Conservation (phyloP, 495 filamentous ascomycete genomes). For the Xeromyces bisporus region DNA sequence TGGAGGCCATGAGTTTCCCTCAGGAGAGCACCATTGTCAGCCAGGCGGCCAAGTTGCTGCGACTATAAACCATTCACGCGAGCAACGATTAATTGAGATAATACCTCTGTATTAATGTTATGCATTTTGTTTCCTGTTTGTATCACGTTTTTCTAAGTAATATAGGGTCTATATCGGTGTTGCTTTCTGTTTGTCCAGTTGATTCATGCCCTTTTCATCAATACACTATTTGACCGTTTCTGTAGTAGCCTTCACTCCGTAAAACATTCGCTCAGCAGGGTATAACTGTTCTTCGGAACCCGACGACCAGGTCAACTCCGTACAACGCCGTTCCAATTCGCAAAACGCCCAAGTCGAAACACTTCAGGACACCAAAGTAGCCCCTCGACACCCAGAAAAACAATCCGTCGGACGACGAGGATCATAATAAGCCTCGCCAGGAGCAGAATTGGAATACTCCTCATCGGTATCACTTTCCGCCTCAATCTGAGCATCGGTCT, state of each 20-base stretch:
- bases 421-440: constrained; percentile 31
- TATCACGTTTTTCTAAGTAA: constrained; percentile 14
- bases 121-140: constrained; percentile 21
- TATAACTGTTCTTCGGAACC: no score
- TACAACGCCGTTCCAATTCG: constrained; percentile 1
- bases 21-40: constrained; percentile 65
- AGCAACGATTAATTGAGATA: constrained; percentile 4
- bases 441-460: constrained; percentile 22
- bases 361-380: background rate
- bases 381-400: constrained; percentile 16
- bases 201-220: no score
- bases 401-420: constrained; percentile 36
- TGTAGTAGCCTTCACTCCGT: no score
- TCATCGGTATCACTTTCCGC: constrained; percentile 29
- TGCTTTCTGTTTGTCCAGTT: no score
- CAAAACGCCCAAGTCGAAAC: no score
- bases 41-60: constrained; percentile 69
- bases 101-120: constrained; percentile 11
- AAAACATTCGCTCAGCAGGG: no score
- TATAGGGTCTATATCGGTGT: no score
- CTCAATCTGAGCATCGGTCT: constrained; percentile 2
- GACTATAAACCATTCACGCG: constrained; percentile 47
- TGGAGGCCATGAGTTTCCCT: constrained; percentile 89
- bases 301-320: no score
- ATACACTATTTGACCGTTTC: no score